Evolutionary conservation across 352 stramenopile genomes (phyloP).

Genomic region (Globisporangium canariense): DNA sequence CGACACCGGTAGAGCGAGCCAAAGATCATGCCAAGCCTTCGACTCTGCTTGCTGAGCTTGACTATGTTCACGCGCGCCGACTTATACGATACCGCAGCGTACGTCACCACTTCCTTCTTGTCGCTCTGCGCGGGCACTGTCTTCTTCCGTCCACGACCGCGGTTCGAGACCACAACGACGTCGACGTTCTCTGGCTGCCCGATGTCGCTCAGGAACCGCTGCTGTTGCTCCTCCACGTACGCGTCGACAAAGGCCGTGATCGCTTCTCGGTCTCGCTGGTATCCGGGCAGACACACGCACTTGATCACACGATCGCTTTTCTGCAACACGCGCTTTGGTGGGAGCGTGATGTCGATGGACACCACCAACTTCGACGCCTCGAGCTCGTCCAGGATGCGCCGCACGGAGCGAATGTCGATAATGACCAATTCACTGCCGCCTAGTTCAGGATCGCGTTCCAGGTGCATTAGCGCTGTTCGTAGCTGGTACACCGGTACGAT

Average conservation of each 20-base stretch:
- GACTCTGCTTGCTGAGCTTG: constrained; percentile 65
- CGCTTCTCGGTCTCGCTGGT: constrained; percentile 41
- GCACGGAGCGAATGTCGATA: constrained; percentile 69
- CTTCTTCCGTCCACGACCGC: constrained; percentile 20
- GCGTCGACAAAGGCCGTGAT: constrained; percentile 57
- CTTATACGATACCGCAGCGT: constrained; percentile 63
- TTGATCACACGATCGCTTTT: constrained; percentile 61
- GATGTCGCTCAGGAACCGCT: constrained; percentile 56
- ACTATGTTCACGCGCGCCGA: constrained; percentile 48
- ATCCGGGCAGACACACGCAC: constrained; percentile 57
- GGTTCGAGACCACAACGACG: constrained; percentile 57
- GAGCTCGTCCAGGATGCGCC: constrained; percentile 63
- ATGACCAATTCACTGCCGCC: constrained; percentile 27
- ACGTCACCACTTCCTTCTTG: constrained; percentile 61
- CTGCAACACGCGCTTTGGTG: constrained; percentile 62
- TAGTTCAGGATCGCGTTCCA: constrained; percentile 32
- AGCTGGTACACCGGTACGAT: constrained; percentile 72
- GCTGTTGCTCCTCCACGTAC: constrained; percentile 64
- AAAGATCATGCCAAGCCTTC: constrained; percentile 70
- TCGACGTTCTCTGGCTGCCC: constrained; percentile 48
- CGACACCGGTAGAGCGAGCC: constrained; percentile 69
- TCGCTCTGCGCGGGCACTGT: constrained; percentile 22
- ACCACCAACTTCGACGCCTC: constrained; percentile 40
- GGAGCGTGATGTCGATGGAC: constrained; percentile 65
- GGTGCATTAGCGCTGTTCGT: constrained; percentile 43